Evolutionary conservation across 257 asterid genomes (phyloP).

Genomic region (Solanum tarijense): DNA sequence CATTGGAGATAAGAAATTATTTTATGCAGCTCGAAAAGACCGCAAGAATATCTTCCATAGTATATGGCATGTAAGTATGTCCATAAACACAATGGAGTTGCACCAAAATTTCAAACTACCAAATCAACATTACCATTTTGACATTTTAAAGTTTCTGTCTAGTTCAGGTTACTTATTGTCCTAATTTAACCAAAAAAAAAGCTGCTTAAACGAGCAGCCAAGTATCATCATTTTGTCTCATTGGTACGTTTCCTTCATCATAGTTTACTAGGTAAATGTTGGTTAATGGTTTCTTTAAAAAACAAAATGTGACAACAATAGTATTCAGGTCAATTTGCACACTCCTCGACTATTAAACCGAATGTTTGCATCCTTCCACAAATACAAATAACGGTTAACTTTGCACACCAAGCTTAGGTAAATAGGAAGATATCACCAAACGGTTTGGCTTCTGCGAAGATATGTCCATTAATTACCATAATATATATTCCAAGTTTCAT

Average conservation of each 20-base stretch:
- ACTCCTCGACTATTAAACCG: too few species aligned
- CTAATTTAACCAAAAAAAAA: too few species aligned
- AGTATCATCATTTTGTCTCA: not conserved
- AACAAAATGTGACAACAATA: too few species aligned
- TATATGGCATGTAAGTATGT: not conserved
- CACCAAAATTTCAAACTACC: not conserved
- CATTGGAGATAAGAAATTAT: not conserved
- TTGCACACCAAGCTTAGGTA: too few species aligned
- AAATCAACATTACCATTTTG: not conserved
- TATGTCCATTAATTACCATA: too few species aligned
- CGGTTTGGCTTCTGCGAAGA: too few species aligned
- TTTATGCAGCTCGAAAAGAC: not conserved
- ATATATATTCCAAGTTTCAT: not conserved
- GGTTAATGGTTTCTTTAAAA: not conserved
- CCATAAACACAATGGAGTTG: not conserved
- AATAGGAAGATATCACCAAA: too few species aligned
- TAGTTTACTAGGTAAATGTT: not conserved
- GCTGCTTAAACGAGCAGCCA: not conserved
- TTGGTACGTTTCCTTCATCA: not conserved
- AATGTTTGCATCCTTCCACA: too few species aligned
- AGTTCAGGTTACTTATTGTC: too few species aligned
- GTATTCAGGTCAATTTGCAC: too few species aligned
- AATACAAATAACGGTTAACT: too few species aligned
- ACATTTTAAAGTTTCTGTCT: not conserved
- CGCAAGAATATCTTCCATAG: not conserved